A percentile compares a stretch with the other conserved stretches of the same genome.
phyloP scores from a whole-genome alignment of 805 yeast genomes.

The Candida patagonica region DNA sequence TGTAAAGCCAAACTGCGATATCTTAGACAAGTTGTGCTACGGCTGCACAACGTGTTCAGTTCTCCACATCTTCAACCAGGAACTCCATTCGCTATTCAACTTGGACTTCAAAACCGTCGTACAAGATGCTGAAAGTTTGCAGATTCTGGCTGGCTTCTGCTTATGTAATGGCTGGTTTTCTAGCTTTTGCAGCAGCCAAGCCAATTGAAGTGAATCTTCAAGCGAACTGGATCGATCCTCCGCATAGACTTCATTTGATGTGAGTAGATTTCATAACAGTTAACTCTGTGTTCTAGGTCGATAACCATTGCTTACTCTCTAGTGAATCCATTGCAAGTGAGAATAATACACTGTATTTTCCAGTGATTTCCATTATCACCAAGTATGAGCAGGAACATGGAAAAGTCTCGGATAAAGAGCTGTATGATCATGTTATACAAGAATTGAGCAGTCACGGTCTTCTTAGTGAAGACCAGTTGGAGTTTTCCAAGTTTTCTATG shows the following conservation, averaged over 20 bases:
- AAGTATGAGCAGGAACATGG: slow-evolving; percentile 12
- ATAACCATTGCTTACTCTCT: neutral
- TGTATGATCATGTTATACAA: slow-evolving; percentile 15
- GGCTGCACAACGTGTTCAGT: too few relatives aligned
- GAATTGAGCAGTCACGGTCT: slow-evolving; percentile 14
- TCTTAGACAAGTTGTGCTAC: too few relatives aligned
- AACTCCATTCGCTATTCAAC: too few relatives aligned
- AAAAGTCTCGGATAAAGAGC: slow-evolving; percentile 11
- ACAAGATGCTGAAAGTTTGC: too few relatives aligned
- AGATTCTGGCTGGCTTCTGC: neutral
- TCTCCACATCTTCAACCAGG: too few relatives aligned
- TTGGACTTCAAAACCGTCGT: too few relatives aligned
- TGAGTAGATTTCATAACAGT: slow-evolving; percentile 10
- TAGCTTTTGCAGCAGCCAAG: slow-evolving; percentile 1
- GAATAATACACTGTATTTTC: slow-evolving; percentile 26
- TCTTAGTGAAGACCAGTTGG: slow-evolving; percentile 11
- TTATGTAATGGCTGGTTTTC: neutral
- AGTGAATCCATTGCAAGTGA: slow-evolving; percentile 28
- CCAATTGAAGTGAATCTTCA: slow-evolving; percentile 11
- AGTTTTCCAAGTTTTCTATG: slow-evolving; percentile 34
- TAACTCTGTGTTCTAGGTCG: neutral
- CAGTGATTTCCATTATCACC: slow-evolving; percentile 22
- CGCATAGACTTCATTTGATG: slow-evolving; percentile 15
- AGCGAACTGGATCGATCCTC: slow-evolving; percentile 16
- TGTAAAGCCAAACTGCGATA: too few relatives aligned